Evolutionary conservation across 1,284 basidiomycete species (phyloP), one percentile per base, ranked within the genome.

Genomic region (Cutaneotrichosporon arboriforme): DNA sequence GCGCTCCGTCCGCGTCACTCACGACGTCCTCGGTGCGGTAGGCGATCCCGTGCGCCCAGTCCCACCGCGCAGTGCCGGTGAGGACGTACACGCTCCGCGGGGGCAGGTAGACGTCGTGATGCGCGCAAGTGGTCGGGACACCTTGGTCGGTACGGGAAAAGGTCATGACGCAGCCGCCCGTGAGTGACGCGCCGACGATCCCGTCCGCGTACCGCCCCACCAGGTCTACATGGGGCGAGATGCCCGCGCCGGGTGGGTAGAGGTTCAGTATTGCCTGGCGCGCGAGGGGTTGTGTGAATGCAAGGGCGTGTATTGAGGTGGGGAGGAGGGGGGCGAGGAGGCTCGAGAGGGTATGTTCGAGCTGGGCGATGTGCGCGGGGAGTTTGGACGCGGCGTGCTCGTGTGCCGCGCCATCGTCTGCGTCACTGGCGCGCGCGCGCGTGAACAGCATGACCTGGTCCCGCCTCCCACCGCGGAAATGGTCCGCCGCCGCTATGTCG

Each of bases 201-300:
- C 74, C 74, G 55, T 76, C 74, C 7, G 67, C 74, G 46, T 78
- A 79, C 12, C 77, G 67, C 18, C 67, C 49, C 4, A 72, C 69
- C 2, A 79, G 69, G 54, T 79, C 77, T 21, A 78, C 57, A 51
- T 79, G 78, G 1, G 75, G 61, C 1, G 70, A 53, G 43, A 79
- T 77, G 3, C 78, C 78, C 49, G 73, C 50, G 18, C 75, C 75
- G 0, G 76, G 71, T 0, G 57, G 58, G 55, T 79, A 79, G 17
- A 76, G 67, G 62, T 79, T 79, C 49, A 79, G 60, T 45, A 79
- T 79, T 18, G 72, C 63, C 52, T 76, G 74, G 17, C 73, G 49
- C 2, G 64, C 63, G 10, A 72, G 57, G 2, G 33, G 41, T 42
- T 71, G 68, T 1, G 52, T 15, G 48, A 73, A 69, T 8, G 67